Base-by-base conservation (phyloP, 345 rosid genomes). In the Crucihimalaya himalaica region DNA sequence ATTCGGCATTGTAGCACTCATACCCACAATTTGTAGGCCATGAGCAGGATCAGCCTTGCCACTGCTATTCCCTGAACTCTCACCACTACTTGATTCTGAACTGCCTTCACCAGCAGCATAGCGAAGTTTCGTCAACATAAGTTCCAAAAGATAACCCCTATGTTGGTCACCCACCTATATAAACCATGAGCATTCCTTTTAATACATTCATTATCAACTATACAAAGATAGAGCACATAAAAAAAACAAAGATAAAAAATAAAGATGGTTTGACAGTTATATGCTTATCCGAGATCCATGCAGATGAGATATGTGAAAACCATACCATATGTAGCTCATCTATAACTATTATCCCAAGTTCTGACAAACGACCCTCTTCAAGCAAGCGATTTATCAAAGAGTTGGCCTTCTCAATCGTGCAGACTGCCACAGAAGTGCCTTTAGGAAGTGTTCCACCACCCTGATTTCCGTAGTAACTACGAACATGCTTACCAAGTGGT, bases 1-100 rank as follows among this genome's bases (percentile, higher is more conserved):
- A 78, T 94, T 94, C 68, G 98, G 98, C 97, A 94, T 94, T 59
- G 98, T 94, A 69, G 97, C 98, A 71, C 98, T 94, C 98, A 94
- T 94, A 69, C 98, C 98, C 75, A 94, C 93, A 78, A 94, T 94
- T 85, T 94, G 98, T 81, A 91, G 73, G 64, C 97, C 97, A 63
- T 83, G 86, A 84, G 82, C 81, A 82, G 90, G 81, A 79, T 89
- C 98, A 74, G 81, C 82, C 84, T 88, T 91, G 65, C 87, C 85
- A 79, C 96, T 86, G 78, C 96, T 89, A 68, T 74, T 74, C 69
- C 92, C 93, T 50, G 96, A 88, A 86, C 93, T 88, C 76, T 89
- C 98, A 68, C 95, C 89, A 40, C 97, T 87, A 73, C 82, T 87
- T 40, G 93, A 85, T 75, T 88, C 93, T 73, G 88, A 78, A 80